Conservation (phyloP, 1,139 yeast genomes). For the Sugiyamaella sp. region DNA sequence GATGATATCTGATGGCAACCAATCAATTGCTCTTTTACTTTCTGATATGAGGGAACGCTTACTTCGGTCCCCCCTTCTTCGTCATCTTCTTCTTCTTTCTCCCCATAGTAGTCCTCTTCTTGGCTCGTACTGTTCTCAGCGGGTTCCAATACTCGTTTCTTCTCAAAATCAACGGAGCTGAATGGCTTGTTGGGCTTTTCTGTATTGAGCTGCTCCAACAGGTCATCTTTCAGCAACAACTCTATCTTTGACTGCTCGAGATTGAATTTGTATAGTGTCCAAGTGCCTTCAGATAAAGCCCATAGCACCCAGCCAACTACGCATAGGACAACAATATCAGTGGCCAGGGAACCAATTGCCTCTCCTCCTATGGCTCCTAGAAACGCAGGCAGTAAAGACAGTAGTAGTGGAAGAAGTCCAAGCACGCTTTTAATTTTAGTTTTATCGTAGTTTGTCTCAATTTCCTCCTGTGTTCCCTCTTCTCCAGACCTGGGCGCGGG, state of each 20-base stretch:
- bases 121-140: no score
- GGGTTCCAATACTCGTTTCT: no score
- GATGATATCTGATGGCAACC: no score
- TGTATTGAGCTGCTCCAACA: background rate
- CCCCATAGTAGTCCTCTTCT: no score
- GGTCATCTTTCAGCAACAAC: background rate
- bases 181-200: background rate
- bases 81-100: no score
- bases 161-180: background rate
- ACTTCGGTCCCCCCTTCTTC: no score
- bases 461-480: background rate
- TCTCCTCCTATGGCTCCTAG: constrained; percentile 31
- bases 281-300: constrained; percentile 32
- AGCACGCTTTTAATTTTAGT: constrained; percentile 1
- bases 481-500: no score
- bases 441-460: background rate
- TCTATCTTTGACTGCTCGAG: constrained; percentile 6
- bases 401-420: constrained; percentile 27
- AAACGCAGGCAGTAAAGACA: constrained; percentile 35
- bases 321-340: constrained; percentile 31
- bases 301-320: constrained; percentile 36
- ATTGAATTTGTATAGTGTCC: constrained; percentile 28
- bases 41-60: no score
- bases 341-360: constrained; percentile 30
- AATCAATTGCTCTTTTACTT: no score